These are phyloP conservation scores for Mangifera indica DNA, from an alignment of 345 rosid species.

Conservation along the genomic window DNA sequence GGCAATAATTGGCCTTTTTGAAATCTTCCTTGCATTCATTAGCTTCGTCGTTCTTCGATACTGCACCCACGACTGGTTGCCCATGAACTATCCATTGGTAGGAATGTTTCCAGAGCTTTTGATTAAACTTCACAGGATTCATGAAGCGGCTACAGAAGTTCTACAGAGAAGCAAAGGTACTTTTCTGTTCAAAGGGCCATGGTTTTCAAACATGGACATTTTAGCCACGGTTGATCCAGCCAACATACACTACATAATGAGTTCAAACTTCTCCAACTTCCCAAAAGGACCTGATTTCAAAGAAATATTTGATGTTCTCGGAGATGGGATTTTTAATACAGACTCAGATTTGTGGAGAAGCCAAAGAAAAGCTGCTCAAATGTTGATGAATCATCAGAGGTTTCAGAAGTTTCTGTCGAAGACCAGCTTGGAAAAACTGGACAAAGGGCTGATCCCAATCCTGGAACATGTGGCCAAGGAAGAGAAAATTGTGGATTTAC, in stretches of 20 bases:
- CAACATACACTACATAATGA: constrained; percentile 36
- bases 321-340: constrained; percentile 41
- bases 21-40: neutral
- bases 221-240: constrained; percentile 34
- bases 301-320: constrained; percentile 33
- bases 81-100: neutral
- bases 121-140: neutral
- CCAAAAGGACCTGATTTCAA: constrained; percentile 35
- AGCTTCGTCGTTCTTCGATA: neutral
- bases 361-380: constrained; percentile 31
- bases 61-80: neutral
- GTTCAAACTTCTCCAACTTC: constrained; percentile 32
- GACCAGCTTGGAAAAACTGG: constrained; percentile 22
- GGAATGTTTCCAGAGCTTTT: neutral
- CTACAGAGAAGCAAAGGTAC: neutral
- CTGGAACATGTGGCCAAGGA: constrained; percentile 29
- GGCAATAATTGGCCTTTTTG: neutral
- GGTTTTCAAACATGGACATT: constrained; percentile 23
- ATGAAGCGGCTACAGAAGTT: neutral
- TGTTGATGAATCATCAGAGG: constrained; percentile 23
- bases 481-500: constrained; percentile 31
- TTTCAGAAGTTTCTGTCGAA: constrained; percentile 31
- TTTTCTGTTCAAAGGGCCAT: constrained; percentile 26
- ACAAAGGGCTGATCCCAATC: constrained; percentile 34
- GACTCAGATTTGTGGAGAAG: constrained; percentile 34